Evolutionary conservation across 2,329 filamentous ascomycete species (phyloP).

Genomic region (Raffaelea deltoideospora): DNA sequence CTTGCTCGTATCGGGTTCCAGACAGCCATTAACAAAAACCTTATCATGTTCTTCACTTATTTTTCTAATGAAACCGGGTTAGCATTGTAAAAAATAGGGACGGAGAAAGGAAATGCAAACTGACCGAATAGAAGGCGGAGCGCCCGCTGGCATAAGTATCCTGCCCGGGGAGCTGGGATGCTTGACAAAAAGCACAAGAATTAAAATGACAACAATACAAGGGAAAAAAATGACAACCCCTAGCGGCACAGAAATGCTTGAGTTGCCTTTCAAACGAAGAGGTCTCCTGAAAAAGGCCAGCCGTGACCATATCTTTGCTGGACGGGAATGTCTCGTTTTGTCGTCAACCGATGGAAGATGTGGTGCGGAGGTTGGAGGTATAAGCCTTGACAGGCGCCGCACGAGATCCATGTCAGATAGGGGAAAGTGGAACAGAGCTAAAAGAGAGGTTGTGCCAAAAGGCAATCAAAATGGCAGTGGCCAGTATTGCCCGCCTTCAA

Average conservation of each 20-base stretch:
- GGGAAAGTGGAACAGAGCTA: neutral
- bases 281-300: conserved; percentile 76
- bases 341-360: conserved; percentile 36
- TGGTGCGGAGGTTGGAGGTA: conserved; percentile 24
- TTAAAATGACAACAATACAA: conserved; percentile 77
- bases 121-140: conserved; percentile 80
- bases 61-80: conserved; percentile 45
- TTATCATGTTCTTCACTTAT: conserved; percentile 97
- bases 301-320: conserved; percentile 26
- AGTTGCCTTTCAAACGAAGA: conserved; percentile 80
- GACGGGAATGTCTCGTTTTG: conserved; percentile 27
- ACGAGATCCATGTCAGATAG: conserved; percentile 38
- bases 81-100: neutral
- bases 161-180: conserved; percentile 72
- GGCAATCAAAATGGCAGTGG: neutral
- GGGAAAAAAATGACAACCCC: conserved; percentile 90
- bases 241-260: conserved; percentile 79
- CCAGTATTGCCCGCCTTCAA: neutral
- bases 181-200: conserved; percentile 75
- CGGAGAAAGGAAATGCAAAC: conserved; percentile 13
- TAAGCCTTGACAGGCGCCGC: conserved; percentile 36
- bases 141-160: conserved; percentile 75
- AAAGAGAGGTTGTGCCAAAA: too few relatives aligned
- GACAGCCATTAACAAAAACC: conserved; percentile 83
- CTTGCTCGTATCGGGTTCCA: conserved; percentile 61